Evolutionary conservation across 306 rosid genomes (phyloP), one percentile per base, ranked within the genome.

Genomic region (Vigna mungo): DNA sequence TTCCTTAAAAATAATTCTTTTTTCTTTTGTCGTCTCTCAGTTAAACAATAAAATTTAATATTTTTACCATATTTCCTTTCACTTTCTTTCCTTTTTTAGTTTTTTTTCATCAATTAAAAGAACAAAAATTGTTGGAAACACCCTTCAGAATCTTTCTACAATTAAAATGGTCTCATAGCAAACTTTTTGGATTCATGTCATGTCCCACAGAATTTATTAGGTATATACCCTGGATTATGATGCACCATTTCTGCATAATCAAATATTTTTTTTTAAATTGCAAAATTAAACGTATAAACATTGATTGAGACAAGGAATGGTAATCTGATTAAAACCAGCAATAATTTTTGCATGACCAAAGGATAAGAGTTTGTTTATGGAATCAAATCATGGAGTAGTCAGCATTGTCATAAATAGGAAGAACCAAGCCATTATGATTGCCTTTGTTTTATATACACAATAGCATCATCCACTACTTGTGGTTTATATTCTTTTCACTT

Each of bases 401-500:
- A 25, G 27, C 27, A 25, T 25, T 25, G 27, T 25, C 27, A 25
- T 25, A 25, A 25, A 60, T 30, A 7, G 44, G 21, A 61, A 61
- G 21, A 65, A 64, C 10, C 51, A 43, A 65, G 34, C 18, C 34
- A 65, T 65, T 20, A 64, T 64, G 71, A 41, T 65, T 65, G 10
- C 5, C 5, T 39, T 65, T 41, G 71, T 65, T 41, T 39, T 65
- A 41, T 41, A 11, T 39, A 17, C 3, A 16, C 32, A 61, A 61
- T 20, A 41, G 71, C 2, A 6, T 39, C 51, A 65, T 65, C 71
- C 71, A 39, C 63, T 32, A 27, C 32, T 16, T 32, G 54, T 39
- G 73, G 23, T 53, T 64, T 62, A 47, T 25, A 5, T 76, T 16
- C 32, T 64, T 82, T 36, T 77, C 59, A 48, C 58, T 39, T 66